Evolutionary conservation across 352 stramenopile genomes (phyloP).

Genomic region (Phytophthora aleatoria): DNA sequence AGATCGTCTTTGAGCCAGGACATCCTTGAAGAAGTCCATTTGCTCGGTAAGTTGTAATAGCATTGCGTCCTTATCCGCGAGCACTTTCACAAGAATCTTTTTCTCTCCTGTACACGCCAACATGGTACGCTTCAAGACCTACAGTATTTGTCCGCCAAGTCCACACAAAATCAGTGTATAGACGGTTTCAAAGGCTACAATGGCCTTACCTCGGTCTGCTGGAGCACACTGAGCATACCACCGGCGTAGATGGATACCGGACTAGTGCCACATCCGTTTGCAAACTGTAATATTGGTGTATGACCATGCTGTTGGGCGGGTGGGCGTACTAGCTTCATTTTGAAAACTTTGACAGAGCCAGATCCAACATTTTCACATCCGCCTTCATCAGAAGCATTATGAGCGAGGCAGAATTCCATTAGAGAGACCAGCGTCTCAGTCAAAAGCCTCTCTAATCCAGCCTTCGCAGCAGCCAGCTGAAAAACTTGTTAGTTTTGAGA

Average conservation of each 20-base stretch:
- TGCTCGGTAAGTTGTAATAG: constrained; percentile 49
- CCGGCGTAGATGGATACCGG: constrained; percentile 50
- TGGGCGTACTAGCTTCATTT: constrained; percentile 22
- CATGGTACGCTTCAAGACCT: constrained; percentile 47
- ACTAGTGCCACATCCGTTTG: constrained; percentile 46
- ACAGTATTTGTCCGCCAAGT: not conserved
- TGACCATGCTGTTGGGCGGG: constrained; percentile 7
- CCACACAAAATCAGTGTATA: not conserved
- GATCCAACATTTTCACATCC: not conserved
- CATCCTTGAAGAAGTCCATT: constrained; percentile 68
- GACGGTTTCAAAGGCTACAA: not conserved
- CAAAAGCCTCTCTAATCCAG: constrained; percentile 41
- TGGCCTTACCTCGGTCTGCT: constrained; percentile 49
- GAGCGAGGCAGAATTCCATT: constrained; percentile 27
- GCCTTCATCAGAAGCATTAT: constrained; percentile 12
- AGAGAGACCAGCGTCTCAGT: constrained; percentile 29
- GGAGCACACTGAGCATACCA: constrained; percentile 50
- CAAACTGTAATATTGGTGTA: constrained; percentile 22
- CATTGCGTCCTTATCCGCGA: constrained; percentile 40
- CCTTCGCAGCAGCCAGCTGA: constrained; percentile 41
- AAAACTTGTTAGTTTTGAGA: constrained; percentile 3
- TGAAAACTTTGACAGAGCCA: constrained; percentile 2
- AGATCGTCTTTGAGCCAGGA: constrained; percentile 41
- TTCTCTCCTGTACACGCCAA: constrained; percentile 51
- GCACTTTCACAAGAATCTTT: constrained; percentile 28